Evolutionary conservation across 2,329 filamentous ascomycete genomes (phyloP), one percentile per base, ranked within the genome.

Genomic region (Paracamarosporium sp.): DNA sequence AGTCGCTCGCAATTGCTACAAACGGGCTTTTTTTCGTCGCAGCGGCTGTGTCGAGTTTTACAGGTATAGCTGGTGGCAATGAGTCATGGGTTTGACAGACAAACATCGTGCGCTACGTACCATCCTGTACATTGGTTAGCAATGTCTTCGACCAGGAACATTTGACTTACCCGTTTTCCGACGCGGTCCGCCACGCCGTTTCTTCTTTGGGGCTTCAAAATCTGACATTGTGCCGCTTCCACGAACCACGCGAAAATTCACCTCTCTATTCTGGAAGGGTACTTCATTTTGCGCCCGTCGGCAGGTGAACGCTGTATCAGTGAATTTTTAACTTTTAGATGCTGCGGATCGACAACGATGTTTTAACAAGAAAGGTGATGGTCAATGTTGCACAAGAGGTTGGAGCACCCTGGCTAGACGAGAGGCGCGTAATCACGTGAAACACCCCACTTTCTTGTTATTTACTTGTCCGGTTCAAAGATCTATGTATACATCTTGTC

Each of bases 1-100:
- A 74, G 61, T 11, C 72, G 65, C 24, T 65, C 66, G 44, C 72
- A 74, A 27, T 68, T 74, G n/a, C 72, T 64, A 50, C 73, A 75
- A 12, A 68, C 56, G 12, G 73, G 73, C 27, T 66, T 73, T 45
- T 62, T 68, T 50, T 76, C 73, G 24, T 76, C 73, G 50, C 73
- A 76, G 22, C 72, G 66, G 17, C 66, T 69, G 50, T 76, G 72
- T n/a, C 73, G 63, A 2, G 67, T 60, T 57, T 75, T 75, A 47
- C 72, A 75, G 3, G 72, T 74, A 27, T 69, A 51, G 51, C 73
- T 75, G 40, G n/a, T 20, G 25, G 4, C 17, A 4, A 46, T 43
- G 25, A 50, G 9, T 51, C 38, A 13, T 27, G 20, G 30, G 13
- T 2, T 17, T 5, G 5, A 4, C 22, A 28, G 12, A 15, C 5